Percentiles rank a stretch among this genome's conserved stretches.
phyloP scores from a whole-genome alignment of 2,329 filamentous ascomycete genomes.

The Aspergillus quadricinctus region DNA sequence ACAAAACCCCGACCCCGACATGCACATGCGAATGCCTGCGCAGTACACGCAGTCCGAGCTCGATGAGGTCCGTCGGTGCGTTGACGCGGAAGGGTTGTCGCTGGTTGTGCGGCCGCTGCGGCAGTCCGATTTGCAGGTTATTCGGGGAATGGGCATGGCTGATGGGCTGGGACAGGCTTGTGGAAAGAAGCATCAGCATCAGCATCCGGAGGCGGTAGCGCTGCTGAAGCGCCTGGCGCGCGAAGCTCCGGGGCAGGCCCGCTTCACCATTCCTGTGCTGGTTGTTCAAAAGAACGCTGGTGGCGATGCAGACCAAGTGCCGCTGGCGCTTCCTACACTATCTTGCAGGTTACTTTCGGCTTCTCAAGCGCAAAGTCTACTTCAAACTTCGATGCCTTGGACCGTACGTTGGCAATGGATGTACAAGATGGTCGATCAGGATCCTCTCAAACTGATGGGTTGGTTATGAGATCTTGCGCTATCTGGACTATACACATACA shows the following conservation, averaged over 20 bases:
- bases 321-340: constrained; percentile 28
- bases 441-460: constrained; percentile 29
- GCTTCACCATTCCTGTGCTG: constrained; percentile 42
- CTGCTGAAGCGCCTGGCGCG: constrained; percentile 18
- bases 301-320: constrained; percentile 7
- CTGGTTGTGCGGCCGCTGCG: constrained; percentile 42
- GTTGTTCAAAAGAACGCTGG: constrained; percentile 6
- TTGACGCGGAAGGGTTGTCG: neutral
- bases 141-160: constrained; percentile 13
- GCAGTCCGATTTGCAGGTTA: constrained; percentile 23
- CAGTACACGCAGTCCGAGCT: neutral
- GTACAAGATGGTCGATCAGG: constrained; percentile 37
- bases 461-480: constrained; percentile 19
- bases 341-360: constrained; percentile 13
- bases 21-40: no score
- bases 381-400: constrained; percentile 11
- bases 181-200: constrained; percentile 1
- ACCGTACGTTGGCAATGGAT: constrained; percentile 36
- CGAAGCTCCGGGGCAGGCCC: constrained; percentile 32
- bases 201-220: neutral
- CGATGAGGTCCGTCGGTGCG: neutral
- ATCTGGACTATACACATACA: constrained; percentile 23
- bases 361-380: constrained; percentile 2
- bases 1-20: neutral
- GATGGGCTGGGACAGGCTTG: constrained; percentile 1